Percentiles rank a stretch among this genome's conserved stretches.
phyloP scores from a whole-genome alignment of 2,329 filamentous ascomycete genomes.

The Phyllosticta capitalensis region DNA sequence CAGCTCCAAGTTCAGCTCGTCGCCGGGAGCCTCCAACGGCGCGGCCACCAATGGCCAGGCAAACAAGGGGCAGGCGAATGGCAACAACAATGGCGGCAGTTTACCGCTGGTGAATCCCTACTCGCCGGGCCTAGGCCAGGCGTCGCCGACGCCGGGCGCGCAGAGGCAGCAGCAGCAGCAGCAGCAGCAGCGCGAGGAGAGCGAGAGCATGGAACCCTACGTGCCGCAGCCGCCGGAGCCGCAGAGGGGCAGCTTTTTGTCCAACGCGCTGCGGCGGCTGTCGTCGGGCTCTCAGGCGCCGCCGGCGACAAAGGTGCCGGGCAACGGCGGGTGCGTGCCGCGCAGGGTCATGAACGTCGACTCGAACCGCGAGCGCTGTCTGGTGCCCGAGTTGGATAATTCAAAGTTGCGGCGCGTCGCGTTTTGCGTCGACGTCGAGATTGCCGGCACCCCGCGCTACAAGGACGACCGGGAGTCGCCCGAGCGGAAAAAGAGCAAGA shows the following conservation, averaged over 20 bases:
- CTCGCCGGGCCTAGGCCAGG: conserved; percentile 29
- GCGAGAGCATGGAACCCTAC: conserved; percentile 47
- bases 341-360: conserved; percentile 80
- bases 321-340: conserved; percentile 63
- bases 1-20: conserved; percentile 79
- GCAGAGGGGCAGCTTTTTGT: conserved; percentile 64
- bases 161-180: background rate
- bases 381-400: conserved; percentile 67
- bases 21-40: conserved; percentile 27
- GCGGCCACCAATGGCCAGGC: background rate
- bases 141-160: conserved; percentile 42
- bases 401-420: conserved; percentile 78
- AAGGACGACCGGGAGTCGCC: conserved; percentile 46
- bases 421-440: conserved; percentile 96
- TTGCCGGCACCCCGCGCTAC: conserved; percentile 78
- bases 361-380: conserved; percentile 65
- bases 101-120: conserved; percentile 13
- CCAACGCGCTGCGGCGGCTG: conserved; percentile 69
- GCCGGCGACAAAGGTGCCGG: conserved; percentile 25
- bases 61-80: conserved; percentile 15
- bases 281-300: conserved; percentile 45
- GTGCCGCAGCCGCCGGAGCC: conserved; percentile 65
- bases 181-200: conserved; percentile 12
- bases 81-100: conserved; percentile 15
- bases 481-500: conserved; percentile 39